Conservation (phyloP, 805 yeast species). For the Zygotorulaspora florentina region DNA sequence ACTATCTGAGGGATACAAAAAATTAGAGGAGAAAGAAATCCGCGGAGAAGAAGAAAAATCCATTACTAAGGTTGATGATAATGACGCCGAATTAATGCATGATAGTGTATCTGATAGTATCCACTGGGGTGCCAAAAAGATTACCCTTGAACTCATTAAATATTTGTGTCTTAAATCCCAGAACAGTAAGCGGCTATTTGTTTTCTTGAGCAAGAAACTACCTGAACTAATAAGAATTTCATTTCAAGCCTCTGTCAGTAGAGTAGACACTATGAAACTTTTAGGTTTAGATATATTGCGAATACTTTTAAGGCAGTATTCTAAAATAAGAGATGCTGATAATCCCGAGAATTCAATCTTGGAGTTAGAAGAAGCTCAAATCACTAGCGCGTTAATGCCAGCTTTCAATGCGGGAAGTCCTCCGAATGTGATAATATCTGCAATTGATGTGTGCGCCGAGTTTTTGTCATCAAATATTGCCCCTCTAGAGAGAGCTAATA, state of each 20-base stretch:
- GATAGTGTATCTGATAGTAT: constrained; percentile 27
- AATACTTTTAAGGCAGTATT: constrained; percentile 55
- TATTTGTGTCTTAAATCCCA: constrained; percentile 12
- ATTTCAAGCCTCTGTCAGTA: constrained; percentile 75
- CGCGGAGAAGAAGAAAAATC: constrained; percentile 48
- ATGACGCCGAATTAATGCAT: constrained; percentile 21
- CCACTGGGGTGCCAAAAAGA: constrained; percentile 42
- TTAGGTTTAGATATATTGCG: constrained; percentile 66
- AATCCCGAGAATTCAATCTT: constrained; percentile 66
- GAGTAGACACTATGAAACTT: constrained; percentile 54
- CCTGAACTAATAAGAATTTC: constrained; percentile 72
- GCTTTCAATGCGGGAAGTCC: constrained; percentile 73
- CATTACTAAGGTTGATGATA: constrained; percentile 29
- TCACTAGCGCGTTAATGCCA: constrained; percentile 83
- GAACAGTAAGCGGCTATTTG: constrained; percentile 4
- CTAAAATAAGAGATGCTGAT: constrained; percentile 63
- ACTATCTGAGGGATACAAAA: constrained; percentile 35
- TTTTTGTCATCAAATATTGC: constrained; percentile 62
- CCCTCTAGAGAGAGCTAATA: constrained; percentile 43
- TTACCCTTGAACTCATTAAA: constrained; percentile 37
- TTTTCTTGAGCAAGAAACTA: constrained; percentile 36
- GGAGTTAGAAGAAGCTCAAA: constrained; percentile 93
- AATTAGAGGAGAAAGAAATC: constrained; percentile 34
- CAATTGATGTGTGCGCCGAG: constrained; percentile 72
- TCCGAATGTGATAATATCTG: constrained; percentile 68